Evolutionary conservation across 805 yeast genomes (phyloP).

Genomic region (Komagataella ulmi): DNA sequence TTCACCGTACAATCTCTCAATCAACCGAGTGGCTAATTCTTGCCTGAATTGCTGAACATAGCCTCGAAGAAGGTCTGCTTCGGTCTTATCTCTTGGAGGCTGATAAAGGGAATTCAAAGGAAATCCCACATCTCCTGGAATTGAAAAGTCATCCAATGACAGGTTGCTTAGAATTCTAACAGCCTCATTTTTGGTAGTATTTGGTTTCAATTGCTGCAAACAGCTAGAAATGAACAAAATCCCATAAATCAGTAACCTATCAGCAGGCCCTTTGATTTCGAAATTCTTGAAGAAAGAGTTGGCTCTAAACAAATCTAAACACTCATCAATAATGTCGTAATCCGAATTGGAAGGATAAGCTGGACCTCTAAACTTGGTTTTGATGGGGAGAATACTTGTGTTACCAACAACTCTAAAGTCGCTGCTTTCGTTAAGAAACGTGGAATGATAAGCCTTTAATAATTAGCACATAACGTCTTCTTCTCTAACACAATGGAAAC

Average conservation of each 20-base stretch:
- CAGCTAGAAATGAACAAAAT: conserved; percentile 83
- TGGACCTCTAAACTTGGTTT: conserved; percentile 82
- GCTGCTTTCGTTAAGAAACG: conserved; percentile 50
- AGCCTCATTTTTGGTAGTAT: conserved; percentile 44
- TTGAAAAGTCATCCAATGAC: conserved; percentile 74
- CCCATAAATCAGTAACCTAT: conserved; percentile 86
- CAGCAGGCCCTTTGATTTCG: conserved; percentile 93
- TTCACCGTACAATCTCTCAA: conserved; percentile 57
- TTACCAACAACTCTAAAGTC: conserved; percentile 62
- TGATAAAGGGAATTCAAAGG: conserved; percentile 74
- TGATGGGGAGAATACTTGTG: conserved; percentile 72
- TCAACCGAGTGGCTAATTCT: conserved; percentile 73
- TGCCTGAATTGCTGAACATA: conserved; percentile 92
- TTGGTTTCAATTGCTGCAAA: conserved; percentile 42
- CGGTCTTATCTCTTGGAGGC: conserved; percentile 63
- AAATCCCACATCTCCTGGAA: conserved; percentile 94
- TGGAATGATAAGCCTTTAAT: conserved; percentile 60
- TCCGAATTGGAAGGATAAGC: conserved; percentile 65
- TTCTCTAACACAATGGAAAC: conserved; percentile 1
- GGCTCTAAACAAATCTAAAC: conserved; percentile 84
- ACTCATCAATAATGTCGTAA: conserved; percentile 89
- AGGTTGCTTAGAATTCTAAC: conserved; percentile 62
- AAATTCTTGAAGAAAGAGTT: conserved; percentile 94
- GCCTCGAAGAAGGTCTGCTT: conserved; percentile 64
- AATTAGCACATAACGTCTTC: not conserved